Base-by-base conservation (phyloP, 2,329 filamentous ascomycete genomes). In the Fusarium nodosum region DNA sequence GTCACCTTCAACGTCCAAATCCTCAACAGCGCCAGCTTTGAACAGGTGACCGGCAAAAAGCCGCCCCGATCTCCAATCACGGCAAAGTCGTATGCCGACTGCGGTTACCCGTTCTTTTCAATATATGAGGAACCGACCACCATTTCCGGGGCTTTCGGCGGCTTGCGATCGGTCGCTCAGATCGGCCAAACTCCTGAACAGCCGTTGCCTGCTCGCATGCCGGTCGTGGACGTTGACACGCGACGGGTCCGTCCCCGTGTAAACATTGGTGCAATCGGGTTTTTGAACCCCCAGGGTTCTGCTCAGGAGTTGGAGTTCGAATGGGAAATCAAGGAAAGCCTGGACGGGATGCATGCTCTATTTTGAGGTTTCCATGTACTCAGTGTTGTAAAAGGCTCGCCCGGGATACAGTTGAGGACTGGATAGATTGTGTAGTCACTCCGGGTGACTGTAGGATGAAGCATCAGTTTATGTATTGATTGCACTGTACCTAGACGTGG, bases 1-100 rank as follows among this genome's bases (percentile, higher is more conserved):
- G 2, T 41, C 3, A 44, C 53, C 0, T 22, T 68, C 10, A 63
- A 66, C 16, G 41, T 66, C 1, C 62, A 66, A 7, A 16, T 66
- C 2, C 53, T 68, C 2, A 54, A 68, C 31, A 63, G 45, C 2
- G 15, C 12, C 11, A 36, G 24, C 7, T 66, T 56, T 10, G 7
- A 36, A 2, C 6, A 3, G 0, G 50, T 59, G 0, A 66, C 58
- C 2, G 45, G 58, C 4, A 18, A 18, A 0, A 2, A 22, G 1
- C 46, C 58, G 48, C 48, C 18, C 1, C 3, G 1, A 0, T 56
- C 15, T 3, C 46, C 65, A 0, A 2, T 59, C 0, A 13, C 60
- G 0, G 41, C 51, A 0, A 6, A n/a, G 3, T 56, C 41, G 1
- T 64, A n/a, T n/a, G 48, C 48, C 18, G 3, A 33, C 0, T 3